Base-by-base conservation (phyloP, 163 green algal species). In the Scenedesmus sp. region DNA sequence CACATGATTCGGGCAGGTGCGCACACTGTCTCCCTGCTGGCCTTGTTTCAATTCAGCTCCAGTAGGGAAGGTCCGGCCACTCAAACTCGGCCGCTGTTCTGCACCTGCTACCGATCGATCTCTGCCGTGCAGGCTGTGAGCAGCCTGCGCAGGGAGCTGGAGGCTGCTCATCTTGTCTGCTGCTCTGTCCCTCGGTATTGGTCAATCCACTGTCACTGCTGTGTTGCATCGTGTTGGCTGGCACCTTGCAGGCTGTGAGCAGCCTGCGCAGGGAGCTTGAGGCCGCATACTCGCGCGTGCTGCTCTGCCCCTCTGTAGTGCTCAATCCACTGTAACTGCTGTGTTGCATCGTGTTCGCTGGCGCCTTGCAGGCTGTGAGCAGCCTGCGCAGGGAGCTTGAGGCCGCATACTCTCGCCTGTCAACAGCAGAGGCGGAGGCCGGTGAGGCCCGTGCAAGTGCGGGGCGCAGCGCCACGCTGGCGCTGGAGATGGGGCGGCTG, bases 401-500 rank as follows among this genome's bases (percentile, higher is more conserved):
- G 59, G 70, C 55, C 8, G 90, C 90, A 1, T 84, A 70, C 46
- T 4, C 23, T 46, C 34, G 23, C 4, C n/a, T 59, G 9, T 62
- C 83, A 16, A 81, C 67, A 46, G 90, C 90, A 6, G 90, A 90
- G n/a, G 54, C 82, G 10, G 90, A 86, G 10, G 90, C 90, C 6
- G 74, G n/a, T 10, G 84, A 74, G 16, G 84, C 84, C 4, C 84
- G 90, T n/a, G 67, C 67, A 5, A 70, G 34, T 10, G 90, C 90
- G 54, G 84, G 34, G 15, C 90, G 73, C 83, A 79, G 84, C 13
- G 67, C 73, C 5, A 86, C 54, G 55, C 57, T 92, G 2, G 82
- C 64, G 1, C 56, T 89, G 62, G 96, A 97, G 92, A 93, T 96
- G 92, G 84, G 94, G 52, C 94, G 96, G 13, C 90, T 97, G 84